Evolutionary conservation across 208 protist species (phyloP), one percentile per base, ranked within the genome.

Genomic region (Porcisia deanei): DNA sequence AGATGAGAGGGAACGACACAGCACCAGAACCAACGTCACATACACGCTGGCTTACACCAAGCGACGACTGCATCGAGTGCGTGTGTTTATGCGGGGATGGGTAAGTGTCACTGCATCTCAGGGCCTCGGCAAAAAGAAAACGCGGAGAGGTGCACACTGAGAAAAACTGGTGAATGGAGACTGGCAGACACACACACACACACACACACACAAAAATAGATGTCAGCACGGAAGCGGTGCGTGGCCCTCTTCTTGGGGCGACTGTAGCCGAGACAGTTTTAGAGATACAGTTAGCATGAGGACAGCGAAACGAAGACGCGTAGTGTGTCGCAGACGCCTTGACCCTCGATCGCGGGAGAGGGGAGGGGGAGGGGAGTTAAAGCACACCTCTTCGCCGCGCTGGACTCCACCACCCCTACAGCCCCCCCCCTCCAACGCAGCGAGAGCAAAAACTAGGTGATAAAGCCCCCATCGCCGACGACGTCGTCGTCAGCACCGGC

Each of bases 401-500:
- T 10, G 64, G 20, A 30, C n/a, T 52, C n/a, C 4, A 43, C 5
- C 30, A 30, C 30, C 30, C 30, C 30, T 30, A 0, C 47, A 16
- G 47, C 16, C 66, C 6, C n/a, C 22, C 47, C 8, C 47, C 47
- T 5, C 5, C 47, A 34, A 30, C 10, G 9, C 30, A 47, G 52
- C 45, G 45, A 71, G 25, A n/a, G 37, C 5, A 43, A 58, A 25
- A 10, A 10, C 47, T 58, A 53, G 1, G 34, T 34, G 55, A 54
- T 16, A 18, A 22, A 3, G 57, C 22, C 59, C 34, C 57, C 59
- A 1, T 58, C 47, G 8, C 10, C 59, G 52, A 70, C 78, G 12
- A 71, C 73, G 8, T 52, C 59, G 52, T 74, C 78, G 12, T 75
- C 73, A 47, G 71, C 78, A 3, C 73, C 78, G 18, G 53, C 49